phyloP scores from a whole-genome alignment of 148 eudicot species.

The Tetragonia tetragonoides region DNA sequence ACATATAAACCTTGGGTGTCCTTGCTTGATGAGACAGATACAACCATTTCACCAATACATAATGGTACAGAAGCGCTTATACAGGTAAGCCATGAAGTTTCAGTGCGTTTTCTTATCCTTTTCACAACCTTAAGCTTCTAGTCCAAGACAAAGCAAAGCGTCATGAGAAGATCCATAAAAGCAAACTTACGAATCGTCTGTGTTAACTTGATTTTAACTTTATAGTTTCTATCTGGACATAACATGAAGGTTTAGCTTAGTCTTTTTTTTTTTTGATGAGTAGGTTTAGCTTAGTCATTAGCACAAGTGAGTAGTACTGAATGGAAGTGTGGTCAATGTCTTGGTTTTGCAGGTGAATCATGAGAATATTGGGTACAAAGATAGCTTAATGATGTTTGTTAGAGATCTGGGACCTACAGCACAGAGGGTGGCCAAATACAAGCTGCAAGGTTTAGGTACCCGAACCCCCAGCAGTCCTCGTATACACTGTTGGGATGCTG shows the following conservation, averaged over 20 bases:
- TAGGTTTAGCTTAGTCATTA: background rate
- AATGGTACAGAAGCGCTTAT: conserved; percentile 24
- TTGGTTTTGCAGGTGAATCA: conserved; percentile 37
- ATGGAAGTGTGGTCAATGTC: background rate
- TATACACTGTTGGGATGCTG: conserved; percentile 6
- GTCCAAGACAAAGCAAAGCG: background rate
- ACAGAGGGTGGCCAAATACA: conserved; percentile 58
- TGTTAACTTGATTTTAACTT: no score
- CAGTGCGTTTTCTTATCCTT: background rate
- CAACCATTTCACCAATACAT: conserved; percentile 12
- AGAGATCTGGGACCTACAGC: conserved; percentile 76
- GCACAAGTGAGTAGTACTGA: background rate
- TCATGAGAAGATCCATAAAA: background rate
- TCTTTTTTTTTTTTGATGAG: no score
- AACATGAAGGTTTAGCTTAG: background rate
- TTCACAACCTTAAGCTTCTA: background rate
- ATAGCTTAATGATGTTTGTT: conserved; percentile 64
- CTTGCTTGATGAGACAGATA: conserved; percentile 17
- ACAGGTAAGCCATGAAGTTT: conserved; percentile 31
- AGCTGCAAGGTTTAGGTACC: conserved; percentile 35
- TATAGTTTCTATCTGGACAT: background rate
- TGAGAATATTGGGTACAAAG: conserved; percentile 41
- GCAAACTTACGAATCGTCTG: no score
- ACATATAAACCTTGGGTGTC: conserved; percentile 40
- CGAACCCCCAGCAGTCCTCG: conserved; percentile 1